These are phyloP conservation scores for Priceomyces carsonii DNA, from an alignment of 805 yeast species.

Conservation along the genomic window DNA sequence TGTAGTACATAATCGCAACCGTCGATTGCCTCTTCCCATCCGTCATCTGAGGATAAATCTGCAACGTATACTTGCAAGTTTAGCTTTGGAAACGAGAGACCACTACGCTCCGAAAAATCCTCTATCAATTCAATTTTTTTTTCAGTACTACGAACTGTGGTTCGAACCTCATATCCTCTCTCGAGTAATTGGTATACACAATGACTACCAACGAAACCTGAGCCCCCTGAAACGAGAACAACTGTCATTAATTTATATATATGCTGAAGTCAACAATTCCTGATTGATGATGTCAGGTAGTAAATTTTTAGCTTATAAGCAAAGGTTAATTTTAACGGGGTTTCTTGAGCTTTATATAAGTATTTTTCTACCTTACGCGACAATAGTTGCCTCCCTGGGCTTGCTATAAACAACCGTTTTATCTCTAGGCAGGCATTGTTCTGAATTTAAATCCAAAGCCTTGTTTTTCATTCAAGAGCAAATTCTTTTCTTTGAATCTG, in stretches of 20 bases:
- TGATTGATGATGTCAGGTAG: too few relatives aligned
- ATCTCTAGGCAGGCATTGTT: too few relatives aligned
- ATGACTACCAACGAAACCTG: neutral
- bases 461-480: too few relatives aligned
- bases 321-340: too few relatives aligned
- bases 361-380: too few relatives aligned
- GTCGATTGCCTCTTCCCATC: neutral
- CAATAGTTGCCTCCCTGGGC: too few relatives aligned
- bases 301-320: too few relatives aligned
- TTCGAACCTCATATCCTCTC: neutral
- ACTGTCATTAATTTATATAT: neutral
- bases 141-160: neutral
- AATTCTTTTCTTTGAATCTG: too few relatives aligned
- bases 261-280: too few relatives aligned
- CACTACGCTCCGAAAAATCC: neutral
- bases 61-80: neutral
- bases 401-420: too few relatives aligned
- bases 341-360: too few relatives aligned
- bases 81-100: neutral
- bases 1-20: constrained; percentile 3
- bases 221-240: neutral
- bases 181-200: neutral
- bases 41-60: neutral
- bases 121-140: constrained; percentile 4
- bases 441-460: too few relatives aligned